Percentiles rank a stretch among this genome's conserved stretches.
Evolutionary conservation across 495 filamentous ascomycete genomes (phyloP).

Genomic region (Podospora comata): DNA sequence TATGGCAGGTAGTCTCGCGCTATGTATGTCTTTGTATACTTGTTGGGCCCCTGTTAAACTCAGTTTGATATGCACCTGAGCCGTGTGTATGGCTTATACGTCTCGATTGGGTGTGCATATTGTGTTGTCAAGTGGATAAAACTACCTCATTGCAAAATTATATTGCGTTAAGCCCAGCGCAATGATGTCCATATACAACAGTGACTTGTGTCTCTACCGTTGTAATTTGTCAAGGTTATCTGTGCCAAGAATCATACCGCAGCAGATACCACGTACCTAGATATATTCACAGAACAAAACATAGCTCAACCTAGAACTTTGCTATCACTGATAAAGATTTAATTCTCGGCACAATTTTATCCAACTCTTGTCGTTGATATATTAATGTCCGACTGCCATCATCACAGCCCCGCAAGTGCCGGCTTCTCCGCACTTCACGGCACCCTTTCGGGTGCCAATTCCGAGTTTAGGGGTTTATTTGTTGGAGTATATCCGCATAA

Average conservation of each 20-base stretch:
- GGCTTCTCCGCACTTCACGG: slow-evolving; percentile 1
- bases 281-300: neutral
- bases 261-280: too few relatives aligned
- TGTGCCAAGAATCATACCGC: too few relatives aligned
- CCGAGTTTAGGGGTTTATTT: neutral
- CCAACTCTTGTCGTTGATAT: neutral
- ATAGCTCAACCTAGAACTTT: neutral
- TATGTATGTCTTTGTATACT: too few relatives aligned
- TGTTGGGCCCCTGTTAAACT: neutral
- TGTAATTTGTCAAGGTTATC: too few relatives aligned
- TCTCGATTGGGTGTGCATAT: neutral
- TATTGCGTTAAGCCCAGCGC: too few relatives aligned
- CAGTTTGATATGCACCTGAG: neutral
- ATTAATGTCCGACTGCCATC: neutral
- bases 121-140: neutral
- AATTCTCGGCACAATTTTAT: neutral
- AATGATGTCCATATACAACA: neutral
- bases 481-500: slow-evolving; percentile 1
- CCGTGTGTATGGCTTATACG: neutral
- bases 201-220: neutral
- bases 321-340: neutral
- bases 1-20: too few relatives aligned
- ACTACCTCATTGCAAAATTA: neutral
- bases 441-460: slow-evolving; percentile 1
- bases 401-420: neutral